Evolutionary conservation across 2,329 filamentous ascomycete genomes (phyloP).

Genomic region (Huntiella abstrusa): DNA sequence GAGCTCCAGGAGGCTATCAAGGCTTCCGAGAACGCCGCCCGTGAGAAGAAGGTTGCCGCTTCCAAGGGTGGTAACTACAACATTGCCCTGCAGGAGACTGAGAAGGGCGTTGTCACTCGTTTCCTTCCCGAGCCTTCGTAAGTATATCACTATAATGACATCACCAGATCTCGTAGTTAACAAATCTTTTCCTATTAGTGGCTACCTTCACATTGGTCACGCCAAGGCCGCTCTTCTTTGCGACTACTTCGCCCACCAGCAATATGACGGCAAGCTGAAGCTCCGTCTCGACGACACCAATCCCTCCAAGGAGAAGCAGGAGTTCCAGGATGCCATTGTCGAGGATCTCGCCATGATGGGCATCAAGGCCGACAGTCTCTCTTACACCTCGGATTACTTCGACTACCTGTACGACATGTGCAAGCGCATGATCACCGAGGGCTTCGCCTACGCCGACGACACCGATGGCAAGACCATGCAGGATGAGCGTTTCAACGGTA

Average conservation of each 20-base stretch:
- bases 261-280: constrained; percentile 77
- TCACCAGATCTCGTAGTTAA: background rate
- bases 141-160: constrained; percentile 17
- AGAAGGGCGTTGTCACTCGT: constrained; percentile 75
- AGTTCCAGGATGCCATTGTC: constrained; percentile 85
- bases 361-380: constrained; percentile 69
- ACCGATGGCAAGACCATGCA: constrained; percentile 81
- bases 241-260: constrained; percentile 90
- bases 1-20: constrained; percentile 57
- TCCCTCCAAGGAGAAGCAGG: constrained; percentile 89
- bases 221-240: constrained; percentile 85
- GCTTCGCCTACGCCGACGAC: constrained; percentile 85
- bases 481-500: constrained; percentile 64
- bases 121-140: constrained; percentile 89
- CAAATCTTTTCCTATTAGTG: constrained; percentile 18
- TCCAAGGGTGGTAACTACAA: constrained; percentile 77
- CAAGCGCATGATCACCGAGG: constrained; percentile 66
- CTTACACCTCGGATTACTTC: constrained; percentile 92
- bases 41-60: constrained; percentile 47
- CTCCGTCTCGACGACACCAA: constrained; percentile 96
- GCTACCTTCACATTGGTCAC: constrained; percentile 89
- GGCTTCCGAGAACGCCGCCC: constrained; percentile 46
- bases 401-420: constrained; percentile 76
- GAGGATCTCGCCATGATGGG: constrained; percentile 84
- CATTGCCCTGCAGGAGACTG: constrained; percentile 65